Evolutionary conservation across 2,329 filamentous ascomycete species (phyloP).

Genomic region (Cladophialophora bantiana): DNA sequence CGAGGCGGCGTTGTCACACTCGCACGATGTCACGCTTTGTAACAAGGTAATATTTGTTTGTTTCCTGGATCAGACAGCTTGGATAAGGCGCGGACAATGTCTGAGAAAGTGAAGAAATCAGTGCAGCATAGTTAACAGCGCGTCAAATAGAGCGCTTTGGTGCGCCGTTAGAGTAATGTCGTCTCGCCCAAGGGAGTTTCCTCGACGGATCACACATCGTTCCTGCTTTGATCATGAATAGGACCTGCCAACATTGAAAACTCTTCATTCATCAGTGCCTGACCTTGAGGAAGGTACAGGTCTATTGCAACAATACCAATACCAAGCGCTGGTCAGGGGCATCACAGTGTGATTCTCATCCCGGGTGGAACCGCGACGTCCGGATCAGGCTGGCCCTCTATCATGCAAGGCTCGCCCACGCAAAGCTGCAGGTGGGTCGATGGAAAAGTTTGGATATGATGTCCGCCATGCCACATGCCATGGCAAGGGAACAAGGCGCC

Average conservation of each 20-base stretch:
- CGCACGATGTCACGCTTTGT: background rate
- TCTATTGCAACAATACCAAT: background rate
- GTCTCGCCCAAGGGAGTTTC: background rate
- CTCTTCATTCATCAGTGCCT: background rate
- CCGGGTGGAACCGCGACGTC: background rate
- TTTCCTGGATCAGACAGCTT: background rate
- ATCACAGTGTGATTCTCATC: background rate
- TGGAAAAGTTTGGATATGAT: background rate
- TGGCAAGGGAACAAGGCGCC: background rate
- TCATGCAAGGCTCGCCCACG: slow-evolving; percentile 4
- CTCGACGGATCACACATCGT: background rate
- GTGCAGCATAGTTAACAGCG: background rate
- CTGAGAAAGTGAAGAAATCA: background rate
- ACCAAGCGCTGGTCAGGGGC: background rate
- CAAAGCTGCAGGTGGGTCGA: background rate
- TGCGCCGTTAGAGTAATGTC: background rate
- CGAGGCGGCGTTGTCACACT: background rate
- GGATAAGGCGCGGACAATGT: background rate
- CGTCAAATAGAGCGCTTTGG: background rate
- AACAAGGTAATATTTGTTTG: background rate
- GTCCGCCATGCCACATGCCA: slow-evolving; percentile 5
- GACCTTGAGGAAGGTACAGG: background rate
- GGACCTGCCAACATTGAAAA: background rate
- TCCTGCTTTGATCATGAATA: background rate
- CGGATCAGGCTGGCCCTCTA: background rate